A percentile compares a stretch with the other conserved stretches of the same genome.
Conservation (phyloP, 768 basidiomycete genomes). For the Leccinum fibrillosum region DNA sequence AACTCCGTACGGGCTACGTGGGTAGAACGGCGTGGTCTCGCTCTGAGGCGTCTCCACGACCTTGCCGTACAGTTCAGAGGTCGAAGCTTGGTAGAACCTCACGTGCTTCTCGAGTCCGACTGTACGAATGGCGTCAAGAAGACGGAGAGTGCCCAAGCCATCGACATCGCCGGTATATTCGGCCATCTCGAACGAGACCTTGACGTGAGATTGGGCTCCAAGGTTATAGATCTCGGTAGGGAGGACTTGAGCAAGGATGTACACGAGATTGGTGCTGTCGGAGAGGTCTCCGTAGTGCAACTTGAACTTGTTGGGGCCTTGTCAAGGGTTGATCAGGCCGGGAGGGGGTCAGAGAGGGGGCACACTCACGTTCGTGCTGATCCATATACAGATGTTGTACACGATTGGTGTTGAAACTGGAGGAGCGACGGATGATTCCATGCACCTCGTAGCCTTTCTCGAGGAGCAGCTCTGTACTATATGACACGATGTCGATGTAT, state of each 20-base stretch:
- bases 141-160: conserved; percentile 88
- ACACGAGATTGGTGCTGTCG: conserved; percentile 96
- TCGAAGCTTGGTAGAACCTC: conserved; percentile 97
- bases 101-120: conserved; percentile 91
- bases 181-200: conserved; percentile 99
- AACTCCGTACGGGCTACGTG: conserved; percentile 94
- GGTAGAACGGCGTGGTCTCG: conserved; percentile 97
- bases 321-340: conserved; percentile 3
- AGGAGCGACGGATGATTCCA: conserved; percentile 94
- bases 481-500: conserved; percentile 2
- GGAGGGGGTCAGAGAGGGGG: neutral
- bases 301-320: conserved; percentile 75
- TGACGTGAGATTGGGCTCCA: conserved; percentile 97
- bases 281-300: conserved; percentile 91
- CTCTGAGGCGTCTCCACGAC: conserved; percentile 94
- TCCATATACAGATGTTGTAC: conserved; percentile 92
- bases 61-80: conserved; percentile 96
- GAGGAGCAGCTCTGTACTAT: conserved; percentile 78
- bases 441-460: conserved; percentile 91
- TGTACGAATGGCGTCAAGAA: conserved; percentile 94
- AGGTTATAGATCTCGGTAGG: conserved; percentile 98
- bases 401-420: conserved; percentile 96
- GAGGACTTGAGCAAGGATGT: conserved; percentile 91
- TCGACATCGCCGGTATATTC: conserved; percentile 99
- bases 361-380: conserved; percentile 78